These are phyloP conservation scores for Fusarium nurragi DNA, from an alignment of 2,329 filamentous ascomycete genomes.

Conservation along the genomic window DNA sequence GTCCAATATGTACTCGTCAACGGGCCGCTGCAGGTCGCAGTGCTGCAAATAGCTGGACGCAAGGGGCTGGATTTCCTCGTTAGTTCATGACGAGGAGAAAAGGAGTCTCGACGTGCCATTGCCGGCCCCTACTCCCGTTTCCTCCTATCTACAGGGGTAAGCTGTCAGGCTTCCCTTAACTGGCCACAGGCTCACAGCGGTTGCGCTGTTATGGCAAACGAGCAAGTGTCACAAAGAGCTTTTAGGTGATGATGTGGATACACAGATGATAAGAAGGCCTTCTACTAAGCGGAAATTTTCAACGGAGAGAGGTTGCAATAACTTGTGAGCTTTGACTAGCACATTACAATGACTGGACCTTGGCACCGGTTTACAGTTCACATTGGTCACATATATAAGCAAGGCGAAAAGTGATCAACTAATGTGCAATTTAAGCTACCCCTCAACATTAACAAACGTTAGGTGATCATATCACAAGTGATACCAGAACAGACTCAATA, in stretches of 20 bases:
- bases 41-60: constrained; percentile 14
- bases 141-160: constrained; percentile 29
- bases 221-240: constrained; percentile 2
- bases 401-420: background rate
- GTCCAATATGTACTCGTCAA: constrained; percentile 19
- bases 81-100: constrained; percentile 15
- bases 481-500: constrained; percentile 19
- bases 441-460: constrained; percentile 31
- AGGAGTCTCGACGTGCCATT: constrained; percentile 14
- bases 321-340: constrained; percentile 8
- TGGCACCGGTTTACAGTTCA: background rate
- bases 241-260: constrained; percentile 1
- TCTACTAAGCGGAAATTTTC: background rate
- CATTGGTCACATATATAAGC: background rate
- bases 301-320: background rate
- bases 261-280: background rate
- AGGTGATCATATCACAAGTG: constrained; percentile 27
- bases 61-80: constrained; percentile 3
- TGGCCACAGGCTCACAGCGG: constrained; percentile 19
- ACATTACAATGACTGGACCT: background rate
- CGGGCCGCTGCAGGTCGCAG: constrained; percentile 26
- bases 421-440: background rate
- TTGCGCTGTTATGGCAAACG: background rate
- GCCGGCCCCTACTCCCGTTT: constrained; percentile 30
- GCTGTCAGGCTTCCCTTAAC: constrained; percentile 26